Percentiles rank a stretch among this genome's conserved stretches.
Conservation (phyloP, 2,329 filamentous ascomycete genomes). For the Leptographium galeiforme region DNA sequence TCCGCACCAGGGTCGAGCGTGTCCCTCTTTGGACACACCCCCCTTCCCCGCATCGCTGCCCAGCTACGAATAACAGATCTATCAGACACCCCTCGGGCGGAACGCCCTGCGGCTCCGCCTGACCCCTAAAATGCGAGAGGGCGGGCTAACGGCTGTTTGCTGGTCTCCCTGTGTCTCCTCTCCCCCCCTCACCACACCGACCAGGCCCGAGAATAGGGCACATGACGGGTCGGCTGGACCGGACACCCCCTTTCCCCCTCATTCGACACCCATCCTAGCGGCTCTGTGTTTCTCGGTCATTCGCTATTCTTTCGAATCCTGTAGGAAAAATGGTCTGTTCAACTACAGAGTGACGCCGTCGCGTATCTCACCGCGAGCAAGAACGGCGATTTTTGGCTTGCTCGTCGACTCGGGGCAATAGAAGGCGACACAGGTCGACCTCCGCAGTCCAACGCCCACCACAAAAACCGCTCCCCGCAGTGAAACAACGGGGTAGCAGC, state of each 20-base stretch:
- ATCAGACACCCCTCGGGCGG: neutral
- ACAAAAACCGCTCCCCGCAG: neutral
- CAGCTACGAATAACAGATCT: neutral
- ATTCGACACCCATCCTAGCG: no score
- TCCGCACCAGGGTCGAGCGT: neutral
- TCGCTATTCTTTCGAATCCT: no score
- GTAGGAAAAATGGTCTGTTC: no score
- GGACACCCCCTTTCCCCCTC: no score
- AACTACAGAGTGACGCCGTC: no score
- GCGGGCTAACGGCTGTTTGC: neutral
- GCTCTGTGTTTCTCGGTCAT: no score
- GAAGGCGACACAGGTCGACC: neutral
- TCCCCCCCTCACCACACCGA: neutral
- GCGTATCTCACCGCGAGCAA: no score
- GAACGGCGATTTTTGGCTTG: neutral
- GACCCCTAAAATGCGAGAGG: neutral
- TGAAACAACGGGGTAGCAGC: no score
- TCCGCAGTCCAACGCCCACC: neutral
- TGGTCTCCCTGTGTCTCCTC: neutral
- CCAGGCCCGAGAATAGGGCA: no score
- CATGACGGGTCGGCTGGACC: no score
- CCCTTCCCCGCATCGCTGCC: no score
- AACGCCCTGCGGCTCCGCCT: neutral
- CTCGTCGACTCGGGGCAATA: neutral
- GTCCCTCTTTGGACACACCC: no score